Evolutionary conservation across 768 basidiomycete species (phyloP), one percentile per base, ranked within the genome.

Genomic region (Leccinum rimulosum): DNA sequence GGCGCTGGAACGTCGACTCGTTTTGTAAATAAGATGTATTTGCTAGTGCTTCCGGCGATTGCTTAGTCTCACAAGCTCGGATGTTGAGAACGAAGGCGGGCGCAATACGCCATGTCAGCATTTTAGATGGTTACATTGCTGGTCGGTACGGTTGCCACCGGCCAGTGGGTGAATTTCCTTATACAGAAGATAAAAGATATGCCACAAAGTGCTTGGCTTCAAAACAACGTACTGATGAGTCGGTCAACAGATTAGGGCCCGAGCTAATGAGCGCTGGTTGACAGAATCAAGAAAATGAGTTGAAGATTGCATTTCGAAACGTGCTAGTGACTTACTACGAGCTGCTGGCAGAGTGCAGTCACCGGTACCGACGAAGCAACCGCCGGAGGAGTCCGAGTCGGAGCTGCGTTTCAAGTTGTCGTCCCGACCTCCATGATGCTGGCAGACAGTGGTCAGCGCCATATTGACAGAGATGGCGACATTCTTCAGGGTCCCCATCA

Each of bases 21-120:
- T n/a, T 40, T 9, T 40, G 40, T 40, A n/a, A 40, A 40, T 40
- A 22, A 93, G 87, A 73, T 97, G 98, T 74, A 96, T 93, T 79
- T 88, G 95, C 94, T 63, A 98, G 40, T 40, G 40, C 43, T 45
- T 19, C 43, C 19, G 19, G 2, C 19, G 43, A 45, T 19, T 45
- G n/a, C n/a, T 43, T 19, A n/a, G 40, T 45, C 17, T 40, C 40
- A 40, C 40, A 17, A 40, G 9, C 8, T 45, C 43, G 19, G 11
- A 45, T 45, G 38, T 4, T n/a, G 17, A 4, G 10, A 19, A 10
- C 40, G n/a, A 43, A n/a, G n/a, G 19, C 3, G n/a, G 40, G 40
- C 10, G 17, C 40, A n/a, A 9, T 19, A 19, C 11, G 19, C 7
- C 43, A 43, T 10, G 4, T 38, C 36, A 17, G 36, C 43, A 43